Percentiles rank a stretch among this genome's conserved stretches.
Evolutionary conservation across 768 basidiomycete species (phyloP).

Genomic region (Mycena venus): DNA sequence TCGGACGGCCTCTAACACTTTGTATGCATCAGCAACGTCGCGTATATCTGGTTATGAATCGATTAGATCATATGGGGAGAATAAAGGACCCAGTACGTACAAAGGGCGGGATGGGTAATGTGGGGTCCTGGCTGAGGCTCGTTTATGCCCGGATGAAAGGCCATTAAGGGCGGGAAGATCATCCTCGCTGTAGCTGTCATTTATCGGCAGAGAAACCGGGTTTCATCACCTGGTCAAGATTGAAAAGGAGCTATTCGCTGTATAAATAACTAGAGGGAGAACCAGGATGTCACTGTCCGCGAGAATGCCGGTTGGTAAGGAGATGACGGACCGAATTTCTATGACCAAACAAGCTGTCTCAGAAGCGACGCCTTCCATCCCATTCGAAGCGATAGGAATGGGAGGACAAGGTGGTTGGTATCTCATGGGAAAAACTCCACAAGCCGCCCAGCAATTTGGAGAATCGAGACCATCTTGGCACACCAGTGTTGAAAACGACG

Average conservation of each 20-base stretch:
- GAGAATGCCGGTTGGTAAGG: slow-evolving; percentile 17
- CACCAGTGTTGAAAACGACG: slow-evolving; percentile 23
- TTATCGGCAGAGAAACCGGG: slow-evolving; percentile 27
- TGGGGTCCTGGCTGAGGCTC: slow-evolving; percentile 40
- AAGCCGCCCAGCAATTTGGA: slow-evolving; percentile 18
- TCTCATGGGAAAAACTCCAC: slow-evolving; percentile 19
- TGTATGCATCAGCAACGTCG: slow-evolving; percentile 84
- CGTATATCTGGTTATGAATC: slow-evolving; percentile 69
- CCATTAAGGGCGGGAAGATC: slow-evolving; percentile 36
- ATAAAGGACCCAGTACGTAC: slow-evolving; percentile 47
- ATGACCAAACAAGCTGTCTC: slow-evolving; percentile 24
- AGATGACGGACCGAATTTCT: slow-evolving; percentile 19
- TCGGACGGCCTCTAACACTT: slow-evolving; percentile 82
- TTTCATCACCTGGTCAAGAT: slow-evolving; percentile 36
- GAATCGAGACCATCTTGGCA: slow-evolving; percentile 28
- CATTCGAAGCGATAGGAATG: slow-evolving; percentile 30
- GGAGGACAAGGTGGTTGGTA: slow-evolving; percentile 9
- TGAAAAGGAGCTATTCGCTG: slow-evolving; percentile 24
- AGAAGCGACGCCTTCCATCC: slow-evolving; percentile 25
- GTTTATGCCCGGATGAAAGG: slow-evolving; percentile 36
- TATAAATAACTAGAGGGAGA: slow-evolving; percentile 31
- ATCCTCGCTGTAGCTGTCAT: not conserved
- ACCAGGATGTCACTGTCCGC: slow-evolving; percentile 13
- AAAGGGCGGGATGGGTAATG: slow-evolving; percentile 64
- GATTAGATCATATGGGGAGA: slow-evolving; percentile 4